Percentiles rank a stretch among this genome's conserved stretches.
These are phyloP conservation scores for Eutrema japonicum DNA, from an alignment of 345 rosid genomes.

Conservation along the genomic window DNA sequence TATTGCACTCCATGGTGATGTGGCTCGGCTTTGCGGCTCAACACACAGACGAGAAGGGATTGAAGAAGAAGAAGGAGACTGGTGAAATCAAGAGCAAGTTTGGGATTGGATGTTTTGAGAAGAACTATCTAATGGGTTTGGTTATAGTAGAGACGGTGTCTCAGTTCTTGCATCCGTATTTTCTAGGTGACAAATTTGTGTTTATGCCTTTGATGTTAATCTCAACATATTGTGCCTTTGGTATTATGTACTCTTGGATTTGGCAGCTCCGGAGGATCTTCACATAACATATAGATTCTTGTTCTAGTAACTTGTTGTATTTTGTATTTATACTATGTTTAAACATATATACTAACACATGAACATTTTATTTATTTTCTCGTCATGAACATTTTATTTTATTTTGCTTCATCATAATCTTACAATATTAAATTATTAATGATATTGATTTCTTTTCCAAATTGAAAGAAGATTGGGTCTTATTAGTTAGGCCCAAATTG, in stretches of 20 bases:
- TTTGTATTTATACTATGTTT: background rate
- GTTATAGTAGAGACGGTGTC: conserved; percentile 71
- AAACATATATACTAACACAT: background rate
- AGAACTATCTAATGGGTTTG: conserved; percentile 62
- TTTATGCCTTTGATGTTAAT: conserved; percentile 78
- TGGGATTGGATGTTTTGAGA: conserved; percentile 54
- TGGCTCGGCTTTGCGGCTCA: conserved; percentile 60
- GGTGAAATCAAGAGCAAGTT: conserved; percentile 48
- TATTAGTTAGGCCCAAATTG: no score
- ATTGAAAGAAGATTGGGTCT: no score
- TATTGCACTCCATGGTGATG: conserved; percentile 59
- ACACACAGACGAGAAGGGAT: conserved; percentile 33
- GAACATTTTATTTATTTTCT: background rate
- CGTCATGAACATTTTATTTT: background rate
- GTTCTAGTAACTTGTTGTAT: background rate
- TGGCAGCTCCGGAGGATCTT: conserved; percentile 73
- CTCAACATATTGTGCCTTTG: conserved; percentile 74
- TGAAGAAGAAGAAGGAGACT: conserved; percentile 20
- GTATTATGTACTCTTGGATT: conserved; percentile 75
- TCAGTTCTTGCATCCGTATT: conserved; percentile 67
- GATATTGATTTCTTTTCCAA: no score
- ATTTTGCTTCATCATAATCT: no score
- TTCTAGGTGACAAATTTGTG: conserved; percentile 71
- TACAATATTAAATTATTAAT: no score
- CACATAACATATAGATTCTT: conserved; percentile 12